phyloP scores from a whole-genome alignment of 2,329 filamentous ascomycete species.

The Calycina herbarum region DNA sequence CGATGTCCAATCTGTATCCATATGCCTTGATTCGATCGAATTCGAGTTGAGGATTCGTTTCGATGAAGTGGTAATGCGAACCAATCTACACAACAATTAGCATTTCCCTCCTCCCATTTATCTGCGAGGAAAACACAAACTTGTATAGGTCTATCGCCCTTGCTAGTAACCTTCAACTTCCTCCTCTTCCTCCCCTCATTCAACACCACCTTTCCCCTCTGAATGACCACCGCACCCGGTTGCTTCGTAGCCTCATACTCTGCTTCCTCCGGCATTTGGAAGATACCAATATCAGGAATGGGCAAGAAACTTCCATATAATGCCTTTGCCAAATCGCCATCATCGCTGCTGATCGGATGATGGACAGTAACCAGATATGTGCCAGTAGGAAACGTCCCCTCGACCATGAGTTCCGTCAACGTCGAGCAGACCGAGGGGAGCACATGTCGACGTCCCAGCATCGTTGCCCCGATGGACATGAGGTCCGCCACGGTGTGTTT shows the following conservation, averaged over 20 bases:
- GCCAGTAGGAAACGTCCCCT: slow-evolving; percentile 87
- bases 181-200: slow-evolving; percentile 76
- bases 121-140: neutral
- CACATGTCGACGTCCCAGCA: slow-evolving; percentile 92
- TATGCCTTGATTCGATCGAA: slow-evolving; percentile 85
- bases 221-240: slow-evolving; percentile 77
- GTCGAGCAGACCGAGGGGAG: slow-evolving; percentile 77
- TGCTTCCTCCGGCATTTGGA: slow-evolving; percentile 63
- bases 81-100: slow-evolving; percentile 55
- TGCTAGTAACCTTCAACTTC: slow-evolving; percentile 75
- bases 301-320: slow-evolving; percentile 92
- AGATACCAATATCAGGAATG: slow-evolving; percentile 66
- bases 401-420: slow-evolving; percentile 83
- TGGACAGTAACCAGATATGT: slow-evolving; percentile 95
- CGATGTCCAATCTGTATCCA: slow-evolving; percentile 84
- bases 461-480: slow-evolving; percentile 86
- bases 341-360: slow-evolving; percentile 80
- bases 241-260: slow-evolving; percentile 67
- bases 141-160: slow-evolving; percentile 87
- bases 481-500: slow-evolving; percentile 88
- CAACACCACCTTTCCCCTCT: slow-evolving; percentile 64
- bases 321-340: slow-evolving; percentile 83
- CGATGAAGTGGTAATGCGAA: slow-evolving; percentile 94
- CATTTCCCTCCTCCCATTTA: neutral
- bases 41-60: slow-evolving; percentile 85